Conservation (phyloP, 345 rosid genomes). For the Eucalyptus curtisii region DNA sequence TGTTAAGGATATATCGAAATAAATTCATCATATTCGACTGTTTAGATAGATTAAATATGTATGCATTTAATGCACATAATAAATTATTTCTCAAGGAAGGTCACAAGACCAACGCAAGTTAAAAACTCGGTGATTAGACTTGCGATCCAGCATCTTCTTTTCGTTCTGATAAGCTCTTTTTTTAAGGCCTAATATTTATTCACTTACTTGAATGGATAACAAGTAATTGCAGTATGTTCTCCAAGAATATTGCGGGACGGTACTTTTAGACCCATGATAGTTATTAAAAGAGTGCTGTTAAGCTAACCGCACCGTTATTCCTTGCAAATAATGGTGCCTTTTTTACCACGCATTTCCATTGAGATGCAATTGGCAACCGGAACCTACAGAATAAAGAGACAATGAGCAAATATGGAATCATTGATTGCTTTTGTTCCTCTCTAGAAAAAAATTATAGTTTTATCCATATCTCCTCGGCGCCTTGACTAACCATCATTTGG, state of each 20-base stretch:
- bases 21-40: neutral
- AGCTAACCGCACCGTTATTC: neutral
- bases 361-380: neutral
- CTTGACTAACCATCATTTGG: neutral
- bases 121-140: neutral
- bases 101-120: neutral
- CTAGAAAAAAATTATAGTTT: neutral
- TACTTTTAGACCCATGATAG: neutral
- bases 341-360: neutral
- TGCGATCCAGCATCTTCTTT: neutral
- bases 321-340: neutral
- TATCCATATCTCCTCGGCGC: neutral
- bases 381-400: neutral
- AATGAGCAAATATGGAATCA: neutral
- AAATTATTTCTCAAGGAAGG: neutral
- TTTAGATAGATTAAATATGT: neutral
- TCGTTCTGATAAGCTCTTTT: neutral
- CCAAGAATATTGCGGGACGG: neutral
- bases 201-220: neutral
- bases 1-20: neutral
- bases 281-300: neutral
- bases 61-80: neutral
- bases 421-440: accelerated
- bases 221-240: neutral
- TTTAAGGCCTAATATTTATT: neutral